These are phyloP conservation scores for Lentinula edodes DNA, from an alignment of 768 basidiomycete species.

Conservation along the genomic window DNA sequence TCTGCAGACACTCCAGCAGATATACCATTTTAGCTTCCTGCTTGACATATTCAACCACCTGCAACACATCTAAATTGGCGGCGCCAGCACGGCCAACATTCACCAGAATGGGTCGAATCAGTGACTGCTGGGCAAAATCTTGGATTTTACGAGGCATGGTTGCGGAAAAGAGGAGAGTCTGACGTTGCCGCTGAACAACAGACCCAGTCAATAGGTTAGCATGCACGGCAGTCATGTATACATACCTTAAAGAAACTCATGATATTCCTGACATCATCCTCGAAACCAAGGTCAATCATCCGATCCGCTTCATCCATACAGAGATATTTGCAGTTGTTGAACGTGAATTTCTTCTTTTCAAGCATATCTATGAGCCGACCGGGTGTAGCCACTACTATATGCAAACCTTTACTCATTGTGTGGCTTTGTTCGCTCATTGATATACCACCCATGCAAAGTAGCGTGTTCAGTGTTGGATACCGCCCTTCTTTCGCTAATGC, in stretches of 20 bases:
- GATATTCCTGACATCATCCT: conserved; percentile 97
- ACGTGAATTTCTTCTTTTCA: conserved; percentile 89
- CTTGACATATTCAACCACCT: conserved; percentile 98
- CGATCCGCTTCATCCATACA: conserved; percentile 99
- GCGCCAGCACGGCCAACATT: conserved; percentile 98
- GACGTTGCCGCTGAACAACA: conserved; percentile 76
- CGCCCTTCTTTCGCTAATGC: conserved; percentile 73
- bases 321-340: conserved; percentile 91
- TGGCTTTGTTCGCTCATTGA: conserved; percentile 98
- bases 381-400: conserved; percentile 95
- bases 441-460: conserved; percentile 96
- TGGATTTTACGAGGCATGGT: conserved; percentile 99
- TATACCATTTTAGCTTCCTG: conserved; percentile 99
- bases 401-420: conserved; percentile 84
- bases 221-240: background rate
- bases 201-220: background rate
- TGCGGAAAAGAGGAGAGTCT: conserved; percentile 95
- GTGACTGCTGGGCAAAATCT: conserved; percentile 94
- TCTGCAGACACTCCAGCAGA: conserved; percentile 93
- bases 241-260: conserved; percentile 97
- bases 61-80: conserved; percentile 92
- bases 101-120: conserved; percentile 92
- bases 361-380: conserved; percentile 97
- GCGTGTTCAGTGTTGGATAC: conserved; percentile 82
- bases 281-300: conserved; percentile 99